Evolutionary conservation across 176 grass and related monocot genomes (phyloP).

Genomic region (Poa annua): DNA sequence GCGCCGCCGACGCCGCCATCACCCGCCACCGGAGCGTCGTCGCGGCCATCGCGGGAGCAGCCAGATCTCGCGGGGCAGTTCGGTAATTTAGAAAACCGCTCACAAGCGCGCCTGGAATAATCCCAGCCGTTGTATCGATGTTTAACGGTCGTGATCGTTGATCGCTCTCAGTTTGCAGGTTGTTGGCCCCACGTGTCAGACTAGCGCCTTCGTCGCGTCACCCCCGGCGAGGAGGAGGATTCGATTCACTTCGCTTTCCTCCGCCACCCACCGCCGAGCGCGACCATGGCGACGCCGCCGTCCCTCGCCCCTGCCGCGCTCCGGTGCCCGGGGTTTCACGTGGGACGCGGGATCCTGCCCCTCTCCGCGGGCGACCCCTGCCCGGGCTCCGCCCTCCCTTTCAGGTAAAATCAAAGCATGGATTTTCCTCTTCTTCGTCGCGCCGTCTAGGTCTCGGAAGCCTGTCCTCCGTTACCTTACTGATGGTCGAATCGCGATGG

Average conservation of each 20-base stretch:
- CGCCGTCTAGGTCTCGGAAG: not conserved
- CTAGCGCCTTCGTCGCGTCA: not conserved
- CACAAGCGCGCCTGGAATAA: not conserved
- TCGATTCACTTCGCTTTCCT: conserved; percentile 14
- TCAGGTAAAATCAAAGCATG: conserved; percentile 33
- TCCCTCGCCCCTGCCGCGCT: not conserved
- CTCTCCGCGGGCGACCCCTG: conserved; percentile 5
- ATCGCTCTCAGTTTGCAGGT: not conserved
- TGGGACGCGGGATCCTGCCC: not conserved
- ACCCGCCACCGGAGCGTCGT: conserved; percentile 47
- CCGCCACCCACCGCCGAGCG: conserved; percentile 33
- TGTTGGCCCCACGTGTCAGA: conserved; percentile 27
- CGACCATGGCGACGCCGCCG: conserved; percentile 55
- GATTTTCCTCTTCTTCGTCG: not conserved
- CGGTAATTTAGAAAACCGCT: conserved; percentile 17
- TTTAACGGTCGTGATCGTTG: not conserved
- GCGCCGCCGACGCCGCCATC: conserved; percentile 59
- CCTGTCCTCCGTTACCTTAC: not conserved
- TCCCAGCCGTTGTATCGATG: not conserved
- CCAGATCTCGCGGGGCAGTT: conserved; percentile 25
- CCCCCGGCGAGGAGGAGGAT: not conserved
- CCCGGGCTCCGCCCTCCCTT: conserved; percentile 26
- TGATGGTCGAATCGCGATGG: not conserved
- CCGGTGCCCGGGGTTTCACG: not conserved
- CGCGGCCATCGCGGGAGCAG: conserved; percentile 35